Base-by-base conservation (phyloP, 2,329 filamentous ascomycete species). In the Scolecobasidium constrictum region DNA sequence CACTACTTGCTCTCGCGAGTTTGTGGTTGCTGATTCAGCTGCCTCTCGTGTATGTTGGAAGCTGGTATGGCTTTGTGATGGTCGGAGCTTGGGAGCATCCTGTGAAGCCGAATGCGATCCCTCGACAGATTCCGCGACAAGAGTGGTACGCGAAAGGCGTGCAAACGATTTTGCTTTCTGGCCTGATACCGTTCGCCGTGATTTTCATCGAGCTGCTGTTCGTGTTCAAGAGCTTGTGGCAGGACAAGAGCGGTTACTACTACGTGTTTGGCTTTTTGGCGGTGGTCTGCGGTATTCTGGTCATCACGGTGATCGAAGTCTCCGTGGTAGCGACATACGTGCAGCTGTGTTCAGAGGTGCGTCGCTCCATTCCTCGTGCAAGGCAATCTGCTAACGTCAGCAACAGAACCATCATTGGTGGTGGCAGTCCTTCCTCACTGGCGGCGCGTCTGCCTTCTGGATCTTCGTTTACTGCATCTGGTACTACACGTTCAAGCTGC, bases 171-270 rank as follows among this genome's bases (percentile, higher is more conserved):
- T 63, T 93, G 22, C 63, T 92, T 7, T 81, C 83, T 0, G 86
- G 86, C 1, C 64, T 92, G 15, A 75, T 90, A 5, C 86, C 86
- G 0, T 94, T 94, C 56, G 83, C 83, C 2, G 85, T 93, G 44
- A 80, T 93, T 51, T 92, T 90, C 60, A 86, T 93, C 54, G 86
- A 93, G 63, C 72, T 93, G 12, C 70, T 90, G 34, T 92, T 88
- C 57, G 80, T 92, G 39, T 92, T 93, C 63, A 84, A 86, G 63
- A 87, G 82, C 38, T 61, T 93, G 23, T 92, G 86, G 83, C 82
- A 88, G 59, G 86, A 93, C 62, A 93, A 93, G 68, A 86, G 78
- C 55, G 85, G 84, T 5, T 93, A 88, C 61, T 94, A 94, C 63
- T 94, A 94, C 61, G 80, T 93, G 17, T 94, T 92, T 57, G 86